Conservation (phyloP, 2,329 filamentous ascomycete species). For the Arthrobotrys musiformis region DNA sequence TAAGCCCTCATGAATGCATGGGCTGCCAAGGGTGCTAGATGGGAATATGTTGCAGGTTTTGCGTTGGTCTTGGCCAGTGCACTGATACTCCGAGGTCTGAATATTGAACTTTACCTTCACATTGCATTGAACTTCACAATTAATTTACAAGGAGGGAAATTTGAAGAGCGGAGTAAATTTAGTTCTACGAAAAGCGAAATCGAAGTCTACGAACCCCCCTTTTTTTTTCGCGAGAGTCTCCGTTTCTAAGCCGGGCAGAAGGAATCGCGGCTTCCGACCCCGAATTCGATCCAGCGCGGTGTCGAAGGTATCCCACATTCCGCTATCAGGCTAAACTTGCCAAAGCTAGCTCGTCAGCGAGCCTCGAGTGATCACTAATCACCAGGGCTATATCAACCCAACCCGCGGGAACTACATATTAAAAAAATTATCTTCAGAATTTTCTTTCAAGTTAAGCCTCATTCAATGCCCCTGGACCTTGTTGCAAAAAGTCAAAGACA, state of each 20-base stretch:
- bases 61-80: too few species aligned
- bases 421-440: background rate
- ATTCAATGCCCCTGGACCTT: background rate
- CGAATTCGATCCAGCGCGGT: background rate
- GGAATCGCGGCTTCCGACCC: background rate
- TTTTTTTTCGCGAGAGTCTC: too few species aligned
- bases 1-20: too few species aligned
- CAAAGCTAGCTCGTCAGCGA: background rate
- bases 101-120: too few species aligned
- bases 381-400: background rate
- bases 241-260: background rate
- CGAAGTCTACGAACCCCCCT: too few species aligned
- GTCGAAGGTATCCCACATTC: too few species aligned
- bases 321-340: conserved; percentile 3
- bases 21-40: too few species aligned
- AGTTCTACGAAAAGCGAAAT: too few species aligned
- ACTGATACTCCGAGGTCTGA: too few species aligned
- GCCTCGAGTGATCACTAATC: background rate
- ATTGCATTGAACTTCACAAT: too few species aligned
- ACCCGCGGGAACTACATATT: background rate
- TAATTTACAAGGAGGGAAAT: too few species aligned
- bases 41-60: background rate
- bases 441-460: background rate
- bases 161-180: too few species aligned
- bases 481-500: background rate